Percentiles rank a stretch among this genome's conserved stretches.
Conservation (phyloP, 192 early-diverging fungal species). For the Linnemannia exigua region DNA sequence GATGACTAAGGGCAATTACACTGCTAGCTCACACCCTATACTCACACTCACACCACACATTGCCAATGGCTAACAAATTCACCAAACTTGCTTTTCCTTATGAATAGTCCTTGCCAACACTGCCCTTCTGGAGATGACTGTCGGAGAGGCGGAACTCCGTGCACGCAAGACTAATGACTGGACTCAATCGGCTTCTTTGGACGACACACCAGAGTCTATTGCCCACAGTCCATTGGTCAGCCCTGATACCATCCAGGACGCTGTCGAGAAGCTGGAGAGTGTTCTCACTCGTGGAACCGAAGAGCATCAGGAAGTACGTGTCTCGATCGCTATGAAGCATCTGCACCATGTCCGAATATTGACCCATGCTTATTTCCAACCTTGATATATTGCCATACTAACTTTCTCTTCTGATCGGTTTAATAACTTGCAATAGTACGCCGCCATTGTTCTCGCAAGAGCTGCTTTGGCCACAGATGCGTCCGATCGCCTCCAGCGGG, state of each 20-base stretch:
- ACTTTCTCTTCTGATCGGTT: neutral
- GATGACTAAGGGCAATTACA: slow-evolving; percentile 4
- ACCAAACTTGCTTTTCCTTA: neutral
- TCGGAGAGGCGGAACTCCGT: slow-evolving; percentile 14
- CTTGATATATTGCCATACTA: neutral
- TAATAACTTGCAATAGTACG: slow-evolving; percentile 23
- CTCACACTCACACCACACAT: neutral
- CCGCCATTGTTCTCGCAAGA: slow-evolving; percentile 48
- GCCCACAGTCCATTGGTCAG: slow-evolving; percentile 18
- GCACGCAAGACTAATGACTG: slow-evolving; percentile 11
- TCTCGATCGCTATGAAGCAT: neutral
- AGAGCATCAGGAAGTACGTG: slow-evolving; percentile 24
- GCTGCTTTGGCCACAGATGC: slow-evolving; percentile 49
- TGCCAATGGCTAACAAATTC: slow-evolving; percentile 2
- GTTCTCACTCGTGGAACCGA: slow-evolving; percentile 25
- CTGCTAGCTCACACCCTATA: neutral
- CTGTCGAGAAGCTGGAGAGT: slow-evolving; percentile 21
- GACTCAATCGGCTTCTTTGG: slow-evolving; percentile 15
- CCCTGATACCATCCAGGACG: slow-evolving; percentile 15
- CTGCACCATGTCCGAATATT: neutral
- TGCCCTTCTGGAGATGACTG: slow-evolving; percentile 28
- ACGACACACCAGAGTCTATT: slow-evolving; percentile 27
- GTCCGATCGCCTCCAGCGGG: slow-evolving; percentile 44
- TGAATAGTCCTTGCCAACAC: slow-evolving; percentile 23
- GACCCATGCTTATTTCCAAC: neutral